Conservation (phyloP, 2,329 filamentous ascomycete species). For the Claviceps arundinis region DNA sequence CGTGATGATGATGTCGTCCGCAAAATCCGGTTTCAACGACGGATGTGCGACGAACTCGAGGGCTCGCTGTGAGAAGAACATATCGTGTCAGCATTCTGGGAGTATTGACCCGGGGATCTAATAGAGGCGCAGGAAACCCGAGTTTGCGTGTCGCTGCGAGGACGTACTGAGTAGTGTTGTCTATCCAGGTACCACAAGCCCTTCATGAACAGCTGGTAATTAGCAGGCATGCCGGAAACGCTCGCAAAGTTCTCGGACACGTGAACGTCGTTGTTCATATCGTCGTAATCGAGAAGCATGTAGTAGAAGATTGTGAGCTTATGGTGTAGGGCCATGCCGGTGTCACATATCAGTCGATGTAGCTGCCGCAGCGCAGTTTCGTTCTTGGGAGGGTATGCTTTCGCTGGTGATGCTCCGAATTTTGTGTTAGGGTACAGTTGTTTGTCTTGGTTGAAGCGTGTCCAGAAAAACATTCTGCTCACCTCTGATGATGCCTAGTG, state of each 20-base stretch:
- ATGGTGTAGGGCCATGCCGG: constrained; percentile 54
- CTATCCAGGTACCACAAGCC: constrained; percentile 73
- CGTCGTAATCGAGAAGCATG: constrained; percentile 61
- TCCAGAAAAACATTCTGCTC: constrained; percentile 2
- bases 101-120: not conserved
- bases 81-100: not conserved
- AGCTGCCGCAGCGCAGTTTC: constrained; percentile 55
- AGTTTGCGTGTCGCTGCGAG: not conserved
- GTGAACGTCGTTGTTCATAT: constrained; percentile 35
- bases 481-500: constrained; percentile 60
- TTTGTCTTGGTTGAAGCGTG: not conserved
- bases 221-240: constrained; percentile 53
- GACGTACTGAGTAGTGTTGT: constrained; percentile 47
- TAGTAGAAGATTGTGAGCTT: constrained; percentile 79
- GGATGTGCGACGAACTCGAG: constrained; percentile 69
- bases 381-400: constrained; percentile 61
- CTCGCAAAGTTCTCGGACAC: constrained; percentile 44
- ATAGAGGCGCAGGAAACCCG: too few species aligned
- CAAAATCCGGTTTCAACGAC: constrained; percentile 65
- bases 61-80: constrained; percentile 36
- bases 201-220: constrained; percentile 69
- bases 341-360: constrained; percentile 55
- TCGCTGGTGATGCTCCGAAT: constrained; percentile 23
- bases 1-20: constrained; percentile 64
- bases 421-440: not conserved